Evolutionary conservation across 768 basidiomycete species (phyloP).

Genomic region (Hygrocybe punicea): DNA sequence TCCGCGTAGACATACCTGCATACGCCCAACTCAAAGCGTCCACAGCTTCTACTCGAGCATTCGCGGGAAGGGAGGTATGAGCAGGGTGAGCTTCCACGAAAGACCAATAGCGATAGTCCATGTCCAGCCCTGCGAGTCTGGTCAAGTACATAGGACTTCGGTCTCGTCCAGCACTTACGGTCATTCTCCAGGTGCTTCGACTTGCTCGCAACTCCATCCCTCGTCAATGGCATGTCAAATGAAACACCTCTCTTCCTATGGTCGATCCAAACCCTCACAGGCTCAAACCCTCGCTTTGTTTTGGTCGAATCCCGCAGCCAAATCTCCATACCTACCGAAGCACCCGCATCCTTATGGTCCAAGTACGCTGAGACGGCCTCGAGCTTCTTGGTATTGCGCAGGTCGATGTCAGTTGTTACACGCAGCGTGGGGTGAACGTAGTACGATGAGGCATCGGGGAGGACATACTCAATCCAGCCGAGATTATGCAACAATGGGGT

Average conservation of each 20-base stretch:
- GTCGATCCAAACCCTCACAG: conserved; percentile 59
- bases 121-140: conserved; percentile 54
- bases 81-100: conserved; percentile 79
- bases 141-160: not conserved
- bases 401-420: conserved; percentile 67
- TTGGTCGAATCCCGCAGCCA: conserved; percentile 52
- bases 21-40: conserved; percentile 79
- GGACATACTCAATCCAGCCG: conserved; percentile 72
- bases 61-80: conserved; percentile 54
- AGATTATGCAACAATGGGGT: conserved; percentile 46
- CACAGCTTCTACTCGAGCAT: conserved; percentile 63
- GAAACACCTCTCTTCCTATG: conserved; percentile 56
- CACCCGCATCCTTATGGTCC: conserved; percentile 33
- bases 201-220: conserved; percentile 25
- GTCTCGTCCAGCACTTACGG: conserved; percentile 34
- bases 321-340: conserved; percentile 47
- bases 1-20: conserved; percentile 45
- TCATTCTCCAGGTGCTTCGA: conserved; percentile 37
- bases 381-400: conserved; percentile 52
- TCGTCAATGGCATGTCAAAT: conserved; percentile 39
- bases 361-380: conserved; percentile 50
- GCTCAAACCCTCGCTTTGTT: conserved; percentile 31
- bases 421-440: conserved; percentile 61
- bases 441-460: conserved; percentile 72
- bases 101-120: conserved; percentile 78